Evolutionary conservation across 345 rosid genomes (phyloP).

Genomic region (Citrus inodora): DNA sequence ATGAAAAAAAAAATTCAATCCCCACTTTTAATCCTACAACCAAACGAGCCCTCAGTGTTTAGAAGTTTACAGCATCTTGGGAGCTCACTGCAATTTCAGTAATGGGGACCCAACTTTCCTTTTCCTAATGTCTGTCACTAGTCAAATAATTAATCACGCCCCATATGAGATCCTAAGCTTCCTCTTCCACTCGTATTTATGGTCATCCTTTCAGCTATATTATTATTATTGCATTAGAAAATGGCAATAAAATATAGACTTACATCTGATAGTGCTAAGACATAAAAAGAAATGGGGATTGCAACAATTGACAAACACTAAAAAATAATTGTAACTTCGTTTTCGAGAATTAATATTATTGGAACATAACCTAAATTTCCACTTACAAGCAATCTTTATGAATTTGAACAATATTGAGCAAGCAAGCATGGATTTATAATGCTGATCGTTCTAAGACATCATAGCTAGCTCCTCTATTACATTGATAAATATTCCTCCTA

Average conservation of each 20-base stretch:
- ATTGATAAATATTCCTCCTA: not conserved
- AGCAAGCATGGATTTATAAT: not conserved
- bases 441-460: not conserved
- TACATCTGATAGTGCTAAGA: not conserved
- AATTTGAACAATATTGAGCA: no score
- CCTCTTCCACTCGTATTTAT: not conserved
- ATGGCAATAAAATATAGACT: not conserved
- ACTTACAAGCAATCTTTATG: no score
- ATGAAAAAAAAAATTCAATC: no score
- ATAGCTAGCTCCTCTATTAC: not conserved
- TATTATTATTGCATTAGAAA: constrained; percentile 3
- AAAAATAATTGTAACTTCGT: not conserved
- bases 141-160: not conserved
- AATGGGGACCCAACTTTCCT: not conserved
- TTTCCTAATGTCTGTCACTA: not conserved
- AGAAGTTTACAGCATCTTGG: not conserved
- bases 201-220: not conserved
- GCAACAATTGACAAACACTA: not conserved
- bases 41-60: not conserved
- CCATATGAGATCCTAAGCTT: not conserved
- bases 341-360: not conserved
- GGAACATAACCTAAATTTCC: not conserved
- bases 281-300: not conserved
- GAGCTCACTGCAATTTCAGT: constrained; percentile 1
- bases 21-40: no score